These are phyloP conservation scores for Myriosclerotinia scirpicola DNA, from an alignment of 2,329 filamentous ascomycete species.

Conservation along the genomic window DNA sequence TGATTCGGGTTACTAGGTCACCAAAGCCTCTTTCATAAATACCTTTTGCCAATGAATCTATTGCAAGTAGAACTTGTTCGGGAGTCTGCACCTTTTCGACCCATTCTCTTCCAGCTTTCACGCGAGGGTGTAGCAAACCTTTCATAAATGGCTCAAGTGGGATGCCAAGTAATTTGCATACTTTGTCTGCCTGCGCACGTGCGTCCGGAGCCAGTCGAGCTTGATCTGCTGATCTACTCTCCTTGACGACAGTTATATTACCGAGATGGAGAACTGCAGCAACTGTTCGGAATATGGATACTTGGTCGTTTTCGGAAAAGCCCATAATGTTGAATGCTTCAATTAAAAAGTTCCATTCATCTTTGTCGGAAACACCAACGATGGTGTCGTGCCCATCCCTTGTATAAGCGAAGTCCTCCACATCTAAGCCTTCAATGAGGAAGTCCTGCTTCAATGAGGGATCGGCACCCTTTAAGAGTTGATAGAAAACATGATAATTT, in stretches of 20 bases:
- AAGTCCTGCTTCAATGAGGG: conserved; percentile 71
- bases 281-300: conserved; percentile 79
- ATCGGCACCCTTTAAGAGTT: conserved; percentile 84
- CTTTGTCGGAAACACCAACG: conserved; percentile 80
- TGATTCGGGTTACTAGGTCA: conserved; percentile 88
- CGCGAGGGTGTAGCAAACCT: conserved; percentile 84
- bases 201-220: conserved; percentile 77
- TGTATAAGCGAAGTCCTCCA: conserved; percentile 90
- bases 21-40: conserved; percentile 97
- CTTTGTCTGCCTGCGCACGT: conserved; percentile 70
- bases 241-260: conserved; percentile 85
- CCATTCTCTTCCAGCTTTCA: conserved; percentile 96
- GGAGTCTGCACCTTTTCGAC: conserved; percentile 98
- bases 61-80: conserved; percentile 85
- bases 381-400: conserved; percentile 90
- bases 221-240: conserved; percentile 88
- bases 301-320: conserved; percentile 81
- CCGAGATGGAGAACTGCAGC: conserved; percentile 91
- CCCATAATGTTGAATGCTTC: conserved; percentile 96
- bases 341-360: conserved; percentile 86
- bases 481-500: conserved; percentile 98
- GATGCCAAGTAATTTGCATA: conserved; percentile 83
- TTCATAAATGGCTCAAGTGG: conserved; percentile 81
- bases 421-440: conserved; percentile 69
- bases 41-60: conserved; percentile 92